Percentiles rank a stretch among this genome's conserved stretches.
Evolutionary conservation across 495 filamentous ascomycete species (phyloP).

Genomic region (Astrothelium macrocarpum): DNA sequence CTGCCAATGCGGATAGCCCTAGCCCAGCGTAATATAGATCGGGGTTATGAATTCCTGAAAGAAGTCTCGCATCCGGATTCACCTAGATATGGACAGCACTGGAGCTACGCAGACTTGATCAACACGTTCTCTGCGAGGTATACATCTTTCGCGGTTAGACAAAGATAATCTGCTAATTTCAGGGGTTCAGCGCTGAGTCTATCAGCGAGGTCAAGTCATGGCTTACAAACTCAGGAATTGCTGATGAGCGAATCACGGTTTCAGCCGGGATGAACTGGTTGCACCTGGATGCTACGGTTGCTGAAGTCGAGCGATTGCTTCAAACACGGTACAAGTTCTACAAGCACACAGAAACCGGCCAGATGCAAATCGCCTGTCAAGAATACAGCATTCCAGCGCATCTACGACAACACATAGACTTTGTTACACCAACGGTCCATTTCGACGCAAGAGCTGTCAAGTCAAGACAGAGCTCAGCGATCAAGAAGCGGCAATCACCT

Average conservation of each 20-base stretch:
- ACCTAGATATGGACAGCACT: slow-evolving; percentile 23
- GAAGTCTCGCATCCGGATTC: slow-evolving; percentile 21
- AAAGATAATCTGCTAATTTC: background rate
- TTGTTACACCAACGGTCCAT: slow-evolving; percentile 30
- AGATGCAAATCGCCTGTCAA: slow-evolving; percentile 18
- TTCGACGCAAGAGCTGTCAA: slow-evolving; percentile 26
- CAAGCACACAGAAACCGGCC: slow-evolving; percentile 12
- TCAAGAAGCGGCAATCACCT: background rate
- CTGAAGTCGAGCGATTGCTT: slow-evolving; percentile 21
- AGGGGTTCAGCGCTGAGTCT: background rate
- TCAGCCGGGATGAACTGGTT: background rate
- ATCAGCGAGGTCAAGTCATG: slow-evolving; percentile 10
- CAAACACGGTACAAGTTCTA: slow-evolving; percentile 22
- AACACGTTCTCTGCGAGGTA: slow-evolving; percentile 13
- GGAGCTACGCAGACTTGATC: slow-evolving; percentile 18
- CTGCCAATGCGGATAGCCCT: slow-evolving; percentile 19
- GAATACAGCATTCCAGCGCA: slow-evolving; percentile 24
- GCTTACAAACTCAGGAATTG: slow-evolving; percentile 11
- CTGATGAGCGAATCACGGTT: slow-evolving; percentile 1
- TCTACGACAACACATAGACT: slow-evolving; percentile 28
- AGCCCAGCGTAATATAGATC: slow-evolving; percentile 18
- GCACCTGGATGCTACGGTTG: slow-evolving; percentile 18
- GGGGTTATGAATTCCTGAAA: slow-evolving; percentile 11
- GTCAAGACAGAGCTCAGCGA: background rate
- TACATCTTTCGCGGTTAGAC: background rate